Evolutionary conservation across 2,329 filamentous ascomycete genomes (phyloP).

Genomic region (Claviceps sorghi): DNA sequence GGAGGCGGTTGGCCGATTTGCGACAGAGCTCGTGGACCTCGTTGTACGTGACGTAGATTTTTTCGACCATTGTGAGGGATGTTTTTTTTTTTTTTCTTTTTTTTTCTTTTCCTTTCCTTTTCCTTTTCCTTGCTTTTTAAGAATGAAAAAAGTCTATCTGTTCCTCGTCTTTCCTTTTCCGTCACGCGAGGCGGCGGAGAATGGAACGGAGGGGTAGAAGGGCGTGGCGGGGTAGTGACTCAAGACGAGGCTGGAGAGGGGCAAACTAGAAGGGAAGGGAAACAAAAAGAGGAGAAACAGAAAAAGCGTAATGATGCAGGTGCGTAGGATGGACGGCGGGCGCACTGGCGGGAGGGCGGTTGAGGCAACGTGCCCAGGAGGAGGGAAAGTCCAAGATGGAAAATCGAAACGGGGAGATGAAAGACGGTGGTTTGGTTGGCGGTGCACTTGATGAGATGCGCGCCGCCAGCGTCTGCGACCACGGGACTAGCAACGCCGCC

Average conservation of each 20-base stretch:
- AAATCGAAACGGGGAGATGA: constrained; percentile 1
- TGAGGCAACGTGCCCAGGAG: constrained; percentile 8
- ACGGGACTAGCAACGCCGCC: no score
- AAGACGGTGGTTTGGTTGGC: background rate
- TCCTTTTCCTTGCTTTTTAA: background rate
- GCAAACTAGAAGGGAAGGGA: background rate
- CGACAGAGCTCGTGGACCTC: constrained; percentile 97
- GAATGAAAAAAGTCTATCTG: no score
- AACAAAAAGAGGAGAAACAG: no score
- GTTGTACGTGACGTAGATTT: constrained; percentile 84
- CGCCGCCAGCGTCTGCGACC: no score
- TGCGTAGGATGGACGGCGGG: background rate
- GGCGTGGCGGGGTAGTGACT: background rate
- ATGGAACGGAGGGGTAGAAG: background rate
- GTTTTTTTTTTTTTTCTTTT: background rate
- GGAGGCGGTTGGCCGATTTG: constrained; percentile 63
- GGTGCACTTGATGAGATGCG: background rate
- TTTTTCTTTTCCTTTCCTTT: background rate
- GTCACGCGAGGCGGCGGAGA: background rate
- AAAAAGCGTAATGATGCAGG: background rate
- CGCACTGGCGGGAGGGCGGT: background rate
- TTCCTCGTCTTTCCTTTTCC: background rate
- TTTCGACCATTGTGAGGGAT: constrained; percentile 56
- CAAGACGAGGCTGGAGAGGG: background rate
- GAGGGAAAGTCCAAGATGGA: background rate